Base-by-base conservation (phyloP, 2,329 filamentous ascomycete genomes). In the Microsporum canis region DNA sequence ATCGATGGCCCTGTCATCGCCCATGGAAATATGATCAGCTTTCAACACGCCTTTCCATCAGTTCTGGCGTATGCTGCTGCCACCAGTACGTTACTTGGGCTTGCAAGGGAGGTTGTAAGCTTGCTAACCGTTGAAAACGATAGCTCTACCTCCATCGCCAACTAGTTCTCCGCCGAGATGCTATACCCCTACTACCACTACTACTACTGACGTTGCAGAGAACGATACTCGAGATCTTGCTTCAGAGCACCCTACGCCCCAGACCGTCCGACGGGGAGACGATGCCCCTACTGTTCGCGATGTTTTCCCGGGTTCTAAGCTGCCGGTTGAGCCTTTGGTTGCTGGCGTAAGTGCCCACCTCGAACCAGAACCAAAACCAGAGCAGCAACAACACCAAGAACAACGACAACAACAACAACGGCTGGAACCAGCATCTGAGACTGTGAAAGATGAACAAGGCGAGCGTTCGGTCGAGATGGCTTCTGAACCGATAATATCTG, bases 11-110 rank as follows among this genome's bases (percentile, higher is more conserved):
- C 61, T 63, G 64, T 63, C 65, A 65, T 68, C 65, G 68, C 65
- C 69, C 68, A 71, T 70, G 70, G 70, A 71, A 73, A 74, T 68
- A 76, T 76, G 73, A 71, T 73, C 69, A 71, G 71, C 72, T 68
- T 69, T 66, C 72, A 72, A 68, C 67, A 68, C 65, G 68, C 68
- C 66, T 71, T 65, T 67, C 68, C 71, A 63, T 71, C 69, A 59
- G 65, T 67, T 66, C 65, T 71, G 68, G 69, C 69, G 63, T 69
- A 71, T 65, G 66, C 69, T 64, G 60, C 64, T 38, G 63, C 64
- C 60, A 72, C 68, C 63, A 72, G 73, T 76, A 71, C 63, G 45
- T 49, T 29, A 8, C n/a, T 2, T 14, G 3, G 56, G 60, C 33
- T 27, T 56, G 57, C 51, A n/a, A 17, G 5, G 23, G n/a, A 29